Evolutionary conservation across 1,139 yeast species (phyloP), one percentile per base, ranked within the genome.

Genomic region (Suhomyces atakaporum): DNA sequence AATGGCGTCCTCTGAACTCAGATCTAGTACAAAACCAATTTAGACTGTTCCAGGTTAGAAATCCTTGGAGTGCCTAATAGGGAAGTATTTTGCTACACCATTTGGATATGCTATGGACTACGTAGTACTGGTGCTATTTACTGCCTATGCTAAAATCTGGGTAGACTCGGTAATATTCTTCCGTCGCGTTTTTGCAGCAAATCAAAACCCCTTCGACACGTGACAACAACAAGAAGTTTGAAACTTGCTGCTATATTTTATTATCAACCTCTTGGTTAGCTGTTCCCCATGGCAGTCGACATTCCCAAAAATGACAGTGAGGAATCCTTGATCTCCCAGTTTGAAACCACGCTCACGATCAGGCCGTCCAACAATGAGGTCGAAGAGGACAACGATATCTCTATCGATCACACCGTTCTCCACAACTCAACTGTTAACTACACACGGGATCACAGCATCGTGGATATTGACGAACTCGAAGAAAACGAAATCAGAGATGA

Each of bases 321-420:
- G 46, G 73, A 68, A 42, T 69, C 76, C 28, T 61, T 71, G 47
- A 67, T 71, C 40, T 64, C 75, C 7, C 75, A 69, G 46, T 71
- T 71, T 45, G 77, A 71, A 49, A 71, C 77, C 4, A 71, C 76
- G 1, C 60, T 71, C 35, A 67, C 71, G 18, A 68, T 71, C 39
- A 50, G 62, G 37, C 73, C 75, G n/a, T 56, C 72, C 8, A 54
- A 69, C 23, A 60, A 65, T 35, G 74, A 68, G n/a, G 54, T 54
- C 24, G 60, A 56, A 25, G 68, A 60, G 33, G 62, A 54, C 33
- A 48, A 51, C 20, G 77, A 71, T 43, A 50, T 70, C 23, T 66
- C 75, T 11, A 69, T 71, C 42, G 75, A 71, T 40, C 75, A 70
- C 45, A 68, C 73, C 8, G 55, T 63, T 8, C 59, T 62, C 38